Conservation (phyloP, 2,329 filamentous ascomycete genomes). For the Daldinia sp. region DNA sequence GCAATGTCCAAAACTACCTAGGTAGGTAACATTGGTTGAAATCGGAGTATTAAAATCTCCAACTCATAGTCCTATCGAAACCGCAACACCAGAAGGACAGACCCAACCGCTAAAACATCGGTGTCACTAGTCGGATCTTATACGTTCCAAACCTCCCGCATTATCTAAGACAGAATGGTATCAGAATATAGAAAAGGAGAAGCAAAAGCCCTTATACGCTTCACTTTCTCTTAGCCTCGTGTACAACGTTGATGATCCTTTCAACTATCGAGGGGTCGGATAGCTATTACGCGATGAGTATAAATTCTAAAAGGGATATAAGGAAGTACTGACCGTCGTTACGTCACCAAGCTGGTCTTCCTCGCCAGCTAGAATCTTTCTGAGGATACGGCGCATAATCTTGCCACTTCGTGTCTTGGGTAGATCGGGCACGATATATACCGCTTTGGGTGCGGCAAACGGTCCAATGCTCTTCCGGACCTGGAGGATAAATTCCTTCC, state of each 20-base stretch:
- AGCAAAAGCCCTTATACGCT: slow-evolving; percentile 19
- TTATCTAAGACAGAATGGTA: slow-evolving; percentile 37
- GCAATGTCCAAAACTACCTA: slow-evolving; percentile 6
- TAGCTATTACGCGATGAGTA: slow-evolving; percentile 65
- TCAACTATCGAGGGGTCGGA: slow-evolving; percentile 91
- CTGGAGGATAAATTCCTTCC: slow-evolving; percentile 94
- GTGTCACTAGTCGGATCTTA: slow-evolving; percentile 13
- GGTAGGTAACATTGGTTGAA: slow-evolving; percentile 14
- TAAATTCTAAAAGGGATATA: background rate
- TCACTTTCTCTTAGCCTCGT: slow-evolving; percentile 69
- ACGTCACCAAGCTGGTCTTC: slow-evolving; percentile 96
- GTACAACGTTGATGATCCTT: slow-evolving; percentile 87
- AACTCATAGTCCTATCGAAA: slow-evolving; percentile 9
- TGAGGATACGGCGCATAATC: slow-evolving; percentile 97
- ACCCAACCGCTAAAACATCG: slow-evolving; percentile 5
- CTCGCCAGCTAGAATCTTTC: slow-evolving; percentile 97
- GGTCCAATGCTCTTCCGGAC: slow-evolving; percentile 98
- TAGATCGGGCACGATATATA: slow-evolving; percentile 91
- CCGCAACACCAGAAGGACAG: slow-evolving; percentile 9
- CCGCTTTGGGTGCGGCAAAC: slow-evolving; percentile 94
- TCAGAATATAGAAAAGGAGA: slow-evolving; percentile 31
- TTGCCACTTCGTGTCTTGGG: slow-evolving; percentile 98
- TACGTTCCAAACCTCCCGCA: slow-evolving; percentile 17
- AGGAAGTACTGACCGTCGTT: slow-evolving; percentile 76
- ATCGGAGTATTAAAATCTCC: slow-evolving; percentile 16